Conservation (phyloP, 805 yeast species). For the Candida ipomoeae region DNA sequence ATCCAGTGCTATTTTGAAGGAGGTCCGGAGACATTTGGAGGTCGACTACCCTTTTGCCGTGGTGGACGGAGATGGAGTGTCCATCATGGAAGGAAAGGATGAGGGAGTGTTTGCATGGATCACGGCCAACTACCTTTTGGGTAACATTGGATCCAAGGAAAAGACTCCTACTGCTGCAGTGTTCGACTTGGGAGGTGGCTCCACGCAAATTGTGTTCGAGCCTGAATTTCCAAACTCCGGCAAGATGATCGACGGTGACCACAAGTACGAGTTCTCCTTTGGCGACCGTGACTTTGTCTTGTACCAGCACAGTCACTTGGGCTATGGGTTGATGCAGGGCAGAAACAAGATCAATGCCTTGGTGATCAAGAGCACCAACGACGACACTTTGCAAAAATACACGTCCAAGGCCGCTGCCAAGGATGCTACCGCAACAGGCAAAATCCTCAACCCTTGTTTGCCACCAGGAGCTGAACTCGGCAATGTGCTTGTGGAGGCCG, state of each 20-base stretch:
- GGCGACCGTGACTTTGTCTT: conserved; percentile 77
- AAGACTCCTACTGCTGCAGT: conserved; percentile 91
- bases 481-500: conserved; percentile 57
- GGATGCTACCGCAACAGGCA: conserved; percentile 38
- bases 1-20: conserved; percentile 64
- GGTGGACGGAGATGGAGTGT: conserved; percentile 78
- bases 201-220: conserved; percentile 97
- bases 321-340: conserved; percentile 94
- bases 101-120: conserved; percentile 99
- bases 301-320: conserved; percentile 93
- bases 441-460: conserved; percentile 76
- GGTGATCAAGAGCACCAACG: conserved; percentile 51
- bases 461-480: conserved; percentile 70
- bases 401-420: conserved; percentile 30
- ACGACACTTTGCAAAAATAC: conserved; percentile 21
- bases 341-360: conserved; percentile 72
- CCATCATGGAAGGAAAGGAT: conserved; percentile 93
- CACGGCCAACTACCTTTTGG: conserved; percentile 88
- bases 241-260: conserved; percentile 79
- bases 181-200: conserved; percentile 97
- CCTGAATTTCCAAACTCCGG: conserved; percentile 66
- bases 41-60: conserved; percentile 87
- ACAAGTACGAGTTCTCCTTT: conserved; percentile 72
- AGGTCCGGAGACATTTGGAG: conserved; percentile 74
- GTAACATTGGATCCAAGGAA: conserved; percentile 81